These are phyloP conservation scores for Mycena citricolor DNA, from an alignment of 1,284 basidiomycete genomes.

Conservation along the genomic window DNA sequence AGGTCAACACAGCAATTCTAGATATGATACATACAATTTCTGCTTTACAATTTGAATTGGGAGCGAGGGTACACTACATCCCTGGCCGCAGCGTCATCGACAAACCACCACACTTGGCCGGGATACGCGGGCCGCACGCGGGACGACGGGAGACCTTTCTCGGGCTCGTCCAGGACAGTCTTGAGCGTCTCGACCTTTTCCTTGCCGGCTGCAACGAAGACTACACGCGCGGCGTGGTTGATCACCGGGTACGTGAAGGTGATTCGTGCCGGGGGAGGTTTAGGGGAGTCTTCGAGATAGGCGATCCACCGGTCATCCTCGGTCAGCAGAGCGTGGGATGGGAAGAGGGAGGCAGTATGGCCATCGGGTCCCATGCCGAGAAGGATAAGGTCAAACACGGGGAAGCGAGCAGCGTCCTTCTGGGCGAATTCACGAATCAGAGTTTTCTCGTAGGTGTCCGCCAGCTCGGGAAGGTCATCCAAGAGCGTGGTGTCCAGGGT, in stretches of 20 bases:
- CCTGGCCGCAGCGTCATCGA: constrained; percentile 76
- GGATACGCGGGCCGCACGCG: constrained; percentile 79
- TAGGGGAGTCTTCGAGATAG: constrained; percentile 89
- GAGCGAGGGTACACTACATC: constrained; percentile 60
- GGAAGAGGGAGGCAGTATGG: constrained; percentile 96
- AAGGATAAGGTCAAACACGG: constrained; percentile 92
- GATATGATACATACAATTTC: not conserved
- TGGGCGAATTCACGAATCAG: constrained; percentile 90
- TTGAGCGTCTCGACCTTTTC: constrained; percentile 82
- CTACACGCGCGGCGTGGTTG: constrained; percentile 86
- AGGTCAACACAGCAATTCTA: not conserved
- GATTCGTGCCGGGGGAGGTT: constrained; percentile 88
- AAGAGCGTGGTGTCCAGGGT: constrained; percentile 74
- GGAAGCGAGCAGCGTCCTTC: constrained; percentile 89
- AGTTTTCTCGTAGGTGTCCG: constrained; percentile 92
- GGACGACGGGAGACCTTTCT: constrained; percentile 80
- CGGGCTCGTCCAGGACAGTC: constrained; percentile 78
- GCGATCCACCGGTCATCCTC: constrained; percentile 96
- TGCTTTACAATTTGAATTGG: constrained; percentile 50
- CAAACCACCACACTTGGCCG: constrained; percentile 90
- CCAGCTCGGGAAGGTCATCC: constrained; percentile 83
- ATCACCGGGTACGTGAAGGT: constrained; percentile 91
- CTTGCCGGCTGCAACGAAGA: constrained; percentile 85
- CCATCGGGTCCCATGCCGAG: constrained; percentile 95
- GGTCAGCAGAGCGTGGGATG: constrained; percentile 80